Base-by-base conservation (phyloP, 2,329 filamentous ascomycete genomes). In the Falciphora oryzae region DNA sequence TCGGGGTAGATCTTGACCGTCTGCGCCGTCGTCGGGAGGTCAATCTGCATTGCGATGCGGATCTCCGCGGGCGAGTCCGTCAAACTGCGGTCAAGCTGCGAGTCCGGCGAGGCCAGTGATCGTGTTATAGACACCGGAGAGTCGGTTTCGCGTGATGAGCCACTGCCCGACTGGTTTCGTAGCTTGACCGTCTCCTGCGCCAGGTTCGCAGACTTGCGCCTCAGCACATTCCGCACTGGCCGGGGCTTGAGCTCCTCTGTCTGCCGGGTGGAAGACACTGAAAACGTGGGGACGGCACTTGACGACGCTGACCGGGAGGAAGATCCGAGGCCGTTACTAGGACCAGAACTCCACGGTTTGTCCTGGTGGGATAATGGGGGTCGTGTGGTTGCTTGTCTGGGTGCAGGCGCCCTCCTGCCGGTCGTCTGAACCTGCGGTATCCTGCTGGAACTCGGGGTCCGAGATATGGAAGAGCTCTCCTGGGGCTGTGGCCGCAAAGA, bases 1-100 rank as follows among this genome's bases (percentile, higher is more conserved):
- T 89, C 86, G 2, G 86, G 86, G 67, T 84, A 85, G 64, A 84
- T 80, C 16, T 78, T 79, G 56, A 81, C 77, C 8, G 79, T 74
- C 28, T 79, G 80, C 8, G 74, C 71, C 29, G 70, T 71, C 57
- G 74, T 77, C 44, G 75, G 73, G 44, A 77, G 69, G 57, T 83
- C 81, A 28, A 77, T 66, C n/a, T 73, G 73, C 56, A 81, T 80
- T 11, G 77, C 75, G 13, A 75, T 65, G 57, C 75, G 75, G n/a
- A 79, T 75, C 57, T 81, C 78, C 56, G 75, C 75, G 0, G 81
- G 79, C 59, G 79, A 83, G 50, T 77, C 75, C 0, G 78, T 79
- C 38, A 79, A 69, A 58, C 72, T 73, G 57, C 77, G 76, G 66
- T 83, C 80, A 44, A 78, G 69, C 50, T 76, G 75, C n/a, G 75